Evolutionary conservation across 2,329 filamentous ascomycete species (phyloP).

Genomic region (Coniochaeta sp.): DNA sequence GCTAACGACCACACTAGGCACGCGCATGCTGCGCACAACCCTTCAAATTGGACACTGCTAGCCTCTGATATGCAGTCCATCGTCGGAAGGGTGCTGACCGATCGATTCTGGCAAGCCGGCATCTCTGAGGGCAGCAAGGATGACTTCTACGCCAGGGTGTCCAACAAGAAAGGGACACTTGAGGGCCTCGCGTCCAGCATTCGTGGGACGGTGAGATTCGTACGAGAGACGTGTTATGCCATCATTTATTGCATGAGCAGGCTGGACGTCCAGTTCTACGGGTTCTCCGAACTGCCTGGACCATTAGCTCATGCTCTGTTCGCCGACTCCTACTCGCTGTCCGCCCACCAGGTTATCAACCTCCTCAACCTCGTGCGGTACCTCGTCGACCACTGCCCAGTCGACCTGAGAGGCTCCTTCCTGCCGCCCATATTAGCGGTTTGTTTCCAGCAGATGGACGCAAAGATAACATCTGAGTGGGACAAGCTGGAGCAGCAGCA

Average conservation of each 20-base stretch:
- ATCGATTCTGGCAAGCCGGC: constrained; percentile 96
- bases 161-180: constrained; percentile 79
- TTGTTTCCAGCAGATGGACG: constrained; percentile 80
- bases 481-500: constrained; percentile 62
- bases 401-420: constrained; percentile 69
- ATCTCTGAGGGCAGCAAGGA: constrained; percentile 95
- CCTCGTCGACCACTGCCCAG: constrained; percentile 86
- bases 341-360: constrained; percentile 90
- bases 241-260: constrained; percentile 91
- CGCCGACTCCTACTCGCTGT: constrained; percentile 72
- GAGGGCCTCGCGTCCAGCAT: constrained; percentile 94
- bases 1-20: constrained; percentile 45
- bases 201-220: constrained; percentile 78
- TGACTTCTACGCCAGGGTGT: constrained; percentile 89
- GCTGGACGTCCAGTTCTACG: constrained; percentile 82
- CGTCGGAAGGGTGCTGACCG: constrained; percentile 77
- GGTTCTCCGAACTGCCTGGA: constrained; percentile 74
- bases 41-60: constrained; percentile 72
- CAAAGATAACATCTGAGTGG: constrained; percentile 86
- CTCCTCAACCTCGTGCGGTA: constrained; percentile 82
- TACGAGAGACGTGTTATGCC: constrained; percentile 89
- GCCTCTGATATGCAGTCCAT: constrained; percentile 69
- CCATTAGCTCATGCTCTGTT: constrained; percentile 82
- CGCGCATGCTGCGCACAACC: constrained; percentile 86
- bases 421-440: constrained; percentile 75